Evolutionary conservation across 768 basidiomycete genomes (phyloP), one percentile per base, ranked within the genome.

Genomic region (Epithele typhae): DNA sequence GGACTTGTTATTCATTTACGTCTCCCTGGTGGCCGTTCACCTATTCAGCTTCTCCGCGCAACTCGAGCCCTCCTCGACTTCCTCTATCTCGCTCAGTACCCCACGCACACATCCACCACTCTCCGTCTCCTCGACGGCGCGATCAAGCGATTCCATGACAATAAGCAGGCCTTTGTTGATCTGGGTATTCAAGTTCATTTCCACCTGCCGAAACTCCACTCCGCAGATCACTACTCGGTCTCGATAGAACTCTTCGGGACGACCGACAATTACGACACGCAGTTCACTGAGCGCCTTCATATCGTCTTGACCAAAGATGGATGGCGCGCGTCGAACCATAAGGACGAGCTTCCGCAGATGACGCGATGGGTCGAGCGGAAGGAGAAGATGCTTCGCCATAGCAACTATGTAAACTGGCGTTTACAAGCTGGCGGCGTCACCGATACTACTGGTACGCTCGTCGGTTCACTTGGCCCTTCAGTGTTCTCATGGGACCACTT

Each of bases 241-340:
- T 49, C 46, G 0, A 59, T 64, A 15, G 21, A 53, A 19, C 40
- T 35, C n/a, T 47, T 55, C 33, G 56, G 56, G 8, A 45, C 51
- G 0, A 43, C 54, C 0, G 59, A 59, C 32, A 59, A 59, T 38
- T 59, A 54, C 49, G 54, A 59, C 43, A 58, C 55, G 0, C 50
- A 56, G 37, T 49, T 45, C 23, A 19, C 61, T 51, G 51, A 64
- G 54, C 63, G 63, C 0, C 59, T 75, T 0, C 75, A 75, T 45
- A 75, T 75, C 37, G 65, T 74, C 51, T 63, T 61, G 34, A 64
- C 70, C 3, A 76, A 76, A 51, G 37, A 57, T 4, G 57, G 46
- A 1, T 67, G 49, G 43, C 22, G 58, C 43, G 44, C 56, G 33
- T 33, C 47, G 43, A 41, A 59, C 27, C 35, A 37, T 6, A 50